A percentile compares a stretch with the other conserved stretches of the same genome.
phyloP scores from a whole-genome alignment of 163 green algal genomes.

The Scenedesmus sp. region DNA sequence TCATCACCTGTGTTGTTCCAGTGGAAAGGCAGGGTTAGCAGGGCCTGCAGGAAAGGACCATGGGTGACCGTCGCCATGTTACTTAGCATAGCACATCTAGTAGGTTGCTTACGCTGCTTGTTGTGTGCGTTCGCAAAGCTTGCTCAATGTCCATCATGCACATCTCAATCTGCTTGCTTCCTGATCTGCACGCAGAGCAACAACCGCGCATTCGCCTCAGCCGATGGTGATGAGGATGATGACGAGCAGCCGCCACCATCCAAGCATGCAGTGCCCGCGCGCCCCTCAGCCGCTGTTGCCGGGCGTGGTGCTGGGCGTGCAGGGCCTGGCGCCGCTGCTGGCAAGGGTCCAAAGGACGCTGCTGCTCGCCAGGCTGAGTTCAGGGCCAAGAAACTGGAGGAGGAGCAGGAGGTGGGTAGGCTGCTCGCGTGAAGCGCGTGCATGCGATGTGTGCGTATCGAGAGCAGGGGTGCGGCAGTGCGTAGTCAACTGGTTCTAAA shows the following conservation, averaged over 20 bases:
- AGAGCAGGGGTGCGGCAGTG: background rate
- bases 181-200: constrained; percentile 44
- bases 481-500: background rate
- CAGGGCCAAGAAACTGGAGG: constrained; percentile 62
- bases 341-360: constrained; percentile 71
- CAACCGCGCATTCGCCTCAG: constrained; percentile 62
- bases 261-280: constrained; percentile 17
- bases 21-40: too few species aligned
- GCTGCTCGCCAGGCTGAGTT: constrained; percentile 65
- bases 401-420: constrained; percentile 64
- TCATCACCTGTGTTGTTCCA: too few species aligned
- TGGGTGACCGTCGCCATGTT: background rate
- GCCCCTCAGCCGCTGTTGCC: background rate
- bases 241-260: constrained; percentile 33
- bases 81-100: too few species aligned
- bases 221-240: constrained; percentile 56
- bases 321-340: constrained; percentile 37
- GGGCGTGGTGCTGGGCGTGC: constrained; percentile 16
- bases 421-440: background rate
- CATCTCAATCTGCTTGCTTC: background rate
- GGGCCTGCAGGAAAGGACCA: too few species aligned
- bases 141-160: background rate
- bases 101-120: background rate
- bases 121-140: background rate
- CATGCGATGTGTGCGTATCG: background rate